Conservation (phyloP, 306 rosid species). For the Pachyrhizus erosus region DNA sequence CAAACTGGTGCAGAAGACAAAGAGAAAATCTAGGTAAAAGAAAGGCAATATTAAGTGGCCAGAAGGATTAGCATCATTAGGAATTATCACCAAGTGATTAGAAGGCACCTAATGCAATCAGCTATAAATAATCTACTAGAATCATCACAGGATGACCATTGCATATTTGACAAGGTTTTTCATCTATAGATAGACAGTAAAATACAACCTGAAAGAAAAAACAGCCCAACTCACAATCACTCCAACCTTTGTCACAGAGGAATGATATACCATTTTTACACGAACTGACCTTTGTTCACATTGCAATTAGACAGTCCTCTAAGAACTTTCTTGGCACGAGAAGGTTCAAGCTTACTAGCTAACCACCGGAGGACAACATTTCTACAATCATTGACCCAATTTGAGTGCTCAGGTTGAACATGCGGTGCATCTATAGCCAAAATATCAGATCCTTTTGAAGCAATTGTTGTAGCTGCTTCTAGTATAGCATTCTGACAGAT, state of each 20-base stretch:
- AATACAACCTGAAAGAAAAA: constrained; percentile 3
- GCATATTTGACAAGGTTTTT: neutral
- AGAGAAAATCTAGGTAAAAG: constrained; percentile 20
- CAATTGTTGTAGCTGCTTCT: constrained; percentile 85
- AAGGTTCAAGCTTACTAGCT: constrained; percentile 81
- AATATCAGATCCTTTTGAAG: constrained; percentile 71
- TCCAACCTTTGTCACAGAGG: neutral
- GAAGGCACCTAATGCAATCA: neutral
- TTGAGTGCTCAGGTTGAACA: constrained; percentile 62
- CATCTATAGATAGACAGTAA: constrained; percentile 5
- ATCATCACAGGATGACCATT: constrained; percentile 11
- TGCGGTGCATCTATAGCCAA: constrained; percentile 58
- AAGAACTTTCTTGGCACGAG: constrained; percentile 80
- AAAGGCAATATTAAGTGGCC: constrained; percentile 22
- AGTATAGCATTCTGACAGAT: constrained; percentile 84
- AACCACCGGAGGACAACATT: constrained; percentile 86
- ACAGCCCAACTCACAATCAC: constrained; percentile 13
- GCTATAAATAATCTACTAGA: neutral
- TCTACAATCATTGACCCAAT: constrained; percentile 71
- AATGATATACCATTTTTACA: neutral
- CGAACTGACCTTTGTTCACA: constrained; percentile 67
- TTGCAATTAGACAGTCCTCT: constrained; percentile 93
- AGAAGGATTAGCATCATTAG: constrained; percentile 35
- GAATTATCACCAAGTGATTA: constrained; percentile 16
- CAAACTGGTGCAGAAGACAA: constrained; percentile 63